Evolutionary conservation across 768 basidiomycete species (phyloP), one percentile per base, ranked within the genome.

Genomic region (Guyanaporus albipodus): DNA sequence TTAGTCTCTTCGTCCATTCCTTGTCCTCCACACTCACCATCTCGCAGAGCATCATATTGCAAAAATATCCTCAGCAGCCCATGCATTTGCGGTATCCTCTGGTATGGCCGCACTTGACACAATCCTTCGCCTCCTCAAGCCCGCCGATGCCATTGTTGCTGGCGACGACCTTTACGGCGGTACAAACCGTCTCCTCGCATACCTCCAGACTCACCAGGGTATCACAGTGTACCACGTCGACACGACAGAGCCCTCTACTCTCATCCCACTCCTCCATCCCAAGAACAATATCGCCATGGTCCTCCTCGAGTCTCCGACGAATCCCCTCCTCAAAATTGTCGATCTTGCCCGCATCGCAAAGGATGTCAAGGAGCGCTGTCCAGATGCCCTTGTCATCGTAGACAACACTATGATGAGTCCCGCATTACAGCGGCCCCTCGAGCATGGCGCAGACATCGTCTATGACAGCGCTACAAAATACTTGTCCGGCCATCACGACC

Each of bases 351-450:
- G 73, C 22, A 95, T 99, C 58, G 82, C 85, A 55, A 76, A 79
- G 44, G 77, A 91, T 55, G 89, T 95, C 55, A 93, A 94, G 61
- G 81, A 85, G 58, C 77, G 77, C 39, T 85, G 85, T 15, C 84
- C 85, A 8, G 79, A 87, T 59, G 92, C 91, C 2, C 57, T 92
- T 55, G 71, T 94, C 43, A 87, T 94, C 29, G 91, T 92, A 18
- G 96, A 98, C 67, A 98, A 99, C 64, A 98, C 96, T 50, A 98
- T 98, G 96, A 97, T 98, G 95, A 96, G 93, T 62, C 95, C 96
- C 14, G 98, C 97, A 68, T 75, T 98, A 8, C 93, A 95, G 63
- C 73, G 94, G 47, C 96, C 96, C 10, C 78, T 98, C 29, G 92
- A 98, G 60, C 86, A 96, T 46, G 96, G 95, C 14, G 91, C 91